phyloP scores from a whole-genome alignment of 2,329 filamentous ascomycete genomes.

The Aotearoamyces nothofagi region DNA sequence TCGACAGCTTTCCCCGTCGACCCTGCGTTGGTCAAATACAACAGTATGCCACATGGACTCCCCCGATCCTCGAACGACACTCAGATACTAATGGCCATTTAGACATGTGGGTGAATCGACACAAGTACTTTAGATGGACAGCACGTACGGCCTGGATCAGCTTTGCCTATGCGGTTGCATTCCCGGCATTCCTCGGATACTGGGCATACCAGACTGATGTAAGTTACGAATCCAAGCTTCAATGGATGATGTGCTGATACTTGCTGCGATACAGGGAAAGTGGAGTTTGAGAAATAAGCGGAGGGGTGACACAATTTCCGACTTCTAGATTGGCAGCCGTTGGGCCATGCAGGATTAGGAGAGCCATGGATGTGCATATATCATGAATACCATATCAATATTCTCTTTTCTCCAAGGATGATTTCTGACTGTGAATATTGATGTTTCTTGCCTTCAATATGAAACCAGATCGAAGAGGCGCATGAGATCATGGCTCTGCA shows the following conservation, averaged over 20 bases:
- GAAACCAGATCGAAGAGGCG: too few relatives aligned
- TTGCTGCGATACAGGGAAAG: conserved; percentile 50
- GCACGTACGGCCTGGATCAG: conserved; percentile 65
- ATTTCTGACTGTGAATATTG: too few relatives aligned
- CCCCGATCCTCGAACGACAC: not conserved
- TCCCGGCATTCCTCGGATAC: conserved; percentile 58
- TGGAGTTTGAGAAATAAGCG: conserved; percentile 77
- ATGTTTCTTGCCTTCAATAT: too few relatives aligned
- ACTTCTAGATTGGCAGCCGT: too few relatives aligned
- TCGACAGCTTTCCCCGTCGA: conserved; percentile 22
- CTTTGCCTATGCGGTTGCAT: conserved; percentile 58
- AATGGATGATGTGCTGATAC: conserved; percentile 6
- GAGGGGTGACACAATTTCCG: conserved; percentile 67
- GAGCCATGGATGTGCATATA: too few relatives aligned
- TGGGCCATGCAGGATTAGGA: too few relatives aligned
- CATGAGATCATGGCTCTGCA: too few relatives aligned
- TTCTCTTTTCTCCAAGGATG: too few relatives aligned
- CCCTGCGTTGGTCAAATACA: conserved; percentile 38
- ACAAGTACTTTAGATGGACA: conserved; percentile 95
- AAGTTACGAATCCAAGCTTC: conserved; percentile 29
- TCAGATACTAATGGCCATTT: conserved; percentile 2
- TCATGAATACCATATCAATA: too few relatives aligned
- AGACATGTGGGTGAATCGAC: conserved; percentile 76
- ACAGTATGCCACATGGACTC: not conserved
- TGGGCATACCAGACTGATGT: conserved; percentile 75